phyloP scores from a whole-genome alignment of 345 rosid genomes.

The Citrus glauca region DNA sequence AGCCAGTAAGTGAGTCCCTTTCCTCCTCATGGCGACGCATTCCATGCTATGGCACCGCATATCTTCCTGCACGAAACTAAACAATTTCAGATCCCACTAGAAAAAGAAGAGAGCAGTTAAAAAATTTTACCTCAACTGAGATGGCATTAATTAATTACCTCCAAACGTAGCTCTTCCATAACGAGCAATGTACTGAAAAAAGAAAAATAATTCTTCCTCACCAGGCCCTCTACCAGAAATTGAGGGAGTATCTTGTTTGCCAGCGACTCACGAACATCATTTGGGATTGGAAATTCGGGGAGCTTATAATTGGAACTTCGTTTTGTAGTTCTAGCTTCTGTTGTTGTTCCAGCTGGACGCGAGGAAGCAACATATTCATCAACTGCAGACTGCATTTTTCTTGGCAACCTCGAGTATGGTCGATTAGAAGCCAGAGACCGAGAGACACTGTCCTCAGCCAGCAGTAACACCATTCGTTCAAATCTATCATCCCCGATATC shows the following conservation, averaged over 20 bases:
- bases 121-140: neutral
- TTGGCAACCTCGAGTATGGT: constrained; percentile 32
- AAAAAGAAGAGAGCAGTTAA: neutral
- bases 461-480: constrained; percentile 45
- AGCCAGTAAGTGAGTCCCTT: constrained; percentile 30
- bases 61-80: constrained; percentile 33
- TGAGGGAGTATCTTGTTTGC: constrained; percentile 34
- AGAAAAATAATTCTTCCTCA: constrained; percentile 28
- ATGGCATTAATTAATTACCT: constrained; percentile 31
- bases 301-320: constrained; percentile 18
- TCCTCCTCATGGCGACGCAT: constrained; percentile 36
- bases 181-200: constrained; percentile 46
- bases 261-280: constrained; percentile 32
- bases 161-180: constrained; percentile 54
- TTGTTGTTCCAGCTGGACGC: constrained; percentile 17
- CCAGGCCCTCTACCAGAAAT: constrained; percentile 30
- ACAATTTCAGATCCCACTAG: neutral
- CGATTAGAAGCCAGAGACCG: constrained; percentile 38
- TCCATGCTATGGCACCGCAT: constrained; percentile 51
- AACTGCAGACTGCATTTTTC: constrained; percentile 26
- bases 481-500: constrained; percentile 38
- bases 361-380: constrained; percentile 25
- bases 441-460: constrained; percentile 57
- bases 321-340: neutral
- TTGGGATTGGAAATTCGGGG: constrained; percentile 44